A percentile compares a stretch with the other conserved stretches of the same genome.
phyloP scores from a whole-genome alignment of 352 stramenopile species.

The Globisporangium megalacanthum region DNA sequence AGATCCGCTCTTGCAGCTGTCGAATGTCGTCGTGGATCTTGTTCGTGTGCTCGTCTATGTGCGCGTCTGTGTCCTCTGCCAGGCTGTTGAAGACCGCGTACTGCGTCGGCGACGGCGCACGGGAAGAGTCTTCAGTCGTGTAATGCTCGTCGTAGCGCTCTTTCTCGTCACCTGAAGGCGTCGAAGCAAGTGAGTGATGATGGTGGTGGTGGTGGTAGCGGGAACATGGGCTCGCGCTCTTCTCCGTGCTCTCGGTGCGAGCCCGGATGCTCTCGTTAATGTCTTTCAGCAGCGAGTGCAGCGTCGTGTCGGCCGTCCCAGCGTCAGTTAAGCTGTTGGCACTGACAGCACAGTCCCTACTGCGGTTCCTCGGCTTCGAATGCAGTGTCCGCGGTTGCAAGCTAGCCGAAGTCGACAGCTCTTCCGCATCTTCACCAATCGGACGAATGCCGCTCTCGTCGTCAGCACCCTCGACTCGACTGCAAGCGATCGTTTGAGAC shows the following conservation, averaged over 20 bases:
- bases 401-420: too few species aligned
- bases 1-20: constrained; percentile 58
- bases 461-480: too few species aligned
- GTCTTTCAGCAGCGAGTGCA: constrained; percentile 7
- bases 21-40: constrained; percentile 75
- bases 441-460: too few species aligned
- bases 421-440: too few species aligned
- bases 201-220: neutral
- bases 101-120: neutral
- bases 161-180: neutral
- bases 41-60: constrained; percentile 50
- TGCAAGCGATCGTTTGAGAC: too few species aligned
- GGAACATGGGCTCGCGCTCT: neutral
- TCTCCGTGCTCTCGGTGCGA: neutral
- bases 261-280: constrained; percentile 9
- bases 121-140: neutral
- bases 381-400: too few species aligned
- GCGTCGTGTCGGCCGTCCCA: neutral
- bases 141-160: neutral
- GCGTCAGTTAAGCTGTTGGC: neutral
- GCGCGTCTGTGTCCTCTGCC: constrained; percentile 18
- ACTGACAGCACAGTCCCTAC: too few species aligned
- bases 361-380: too few species aligned
- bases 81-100: neutral
- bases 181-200: neutral